A percentile compares a stretch with the other conserved stretches of the same genome.
These are phyloP conservation scores for Anthracocystis walkeri DNA, from an alignment of 1,284 basidiomycete species.

Conservation along the genomic window DNA sequence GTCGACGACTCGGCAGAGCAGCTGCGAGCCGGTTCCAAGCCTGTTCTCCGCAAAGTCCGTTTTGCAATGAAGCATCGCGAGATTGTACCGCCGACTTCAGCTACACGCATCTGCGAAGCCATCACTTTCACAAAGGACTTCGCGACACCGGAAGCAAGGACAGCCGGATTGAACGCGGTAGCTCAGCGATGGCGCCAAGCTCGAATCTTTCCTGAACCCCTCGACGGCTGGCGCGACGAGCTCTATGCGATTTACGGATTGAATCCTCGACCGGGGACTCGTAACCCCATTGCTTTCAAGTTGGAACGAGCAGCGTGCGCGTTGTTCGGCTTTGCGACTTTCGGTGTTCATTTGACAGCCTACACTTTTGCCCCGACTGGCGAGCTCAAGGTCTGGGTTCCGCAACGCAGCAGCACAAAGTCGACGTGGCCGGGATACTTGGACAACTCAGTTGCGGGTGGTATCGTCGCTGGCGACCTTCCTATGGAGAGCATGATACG, in stretches of 20 bases:
- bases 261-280: conserved; percentile 26
- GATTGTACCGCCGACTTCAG: conserved; percentile 27
- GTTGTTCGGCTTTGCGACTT: conserved; percentile 89
- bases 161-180: conserved; percentile 39
- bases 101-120: conserved; percentile 23
- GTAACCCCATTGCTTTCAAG: conserved; percentile 76
- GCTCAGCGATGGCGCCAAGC: conserved; percentile 51
- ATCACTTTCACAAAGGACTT: conserved; percentile 38
- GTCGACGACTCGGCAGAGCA: conserved; percentile 32
- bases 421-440: conserved; percentile 75
- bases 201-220: conserved; percentile 55
- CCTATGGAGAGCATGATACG: conserved; percentile 84
- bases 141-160: conserved; percentile 33
- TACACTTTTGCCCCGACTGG: conserved; percentile 55
- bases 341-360: conserved; percentile 82
- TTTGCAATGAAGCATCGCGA: conserved; percentile 42
- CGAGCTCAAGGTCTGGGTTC: conserved; percentile 80
- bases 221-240: conserved; percentile 69
- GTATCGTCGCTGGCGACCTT: conserved; percentile 77
- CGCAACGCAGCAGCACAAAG: conserved; percentile 85
- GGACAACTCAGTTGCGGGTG: conserved; percentile 72
- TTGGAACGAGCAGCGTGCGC: conserved; percentile 90
- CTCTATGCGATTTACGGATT: conserved; percentile 61
- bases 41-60: conserved; percentile 27
- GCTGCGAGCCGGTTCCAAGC: conserved; percentile 4